These are phyloP conservation scores for Penicilliopsis zonata DNA, from an alignment of 495 filamentous ascomycete species.

Conservation along the genomic window DNA sequence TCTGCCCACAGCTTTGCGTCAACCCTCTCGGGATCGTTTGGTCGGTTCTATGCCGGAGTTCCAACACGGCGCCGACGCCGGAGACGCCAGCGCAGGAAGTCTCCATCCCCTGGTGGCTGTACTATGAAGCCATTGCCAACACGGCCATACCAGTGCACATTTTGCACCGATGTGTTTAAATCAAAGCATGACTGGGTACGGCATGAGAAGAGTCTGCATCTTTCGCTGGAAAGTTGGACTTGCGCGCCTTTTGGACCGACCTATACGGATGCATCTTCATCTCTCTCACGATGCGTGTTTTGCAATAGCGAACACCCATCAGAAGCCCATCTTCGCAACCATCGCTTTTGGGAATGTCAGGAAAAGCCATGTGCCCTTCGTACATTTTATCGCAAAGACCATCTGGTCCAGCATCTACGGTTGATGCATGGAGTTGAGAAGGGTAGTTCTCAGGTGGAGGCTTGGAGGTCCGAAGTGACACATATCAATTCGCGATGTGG, in stretches of 20 bases:
- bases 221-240: constrained; percentile 61
- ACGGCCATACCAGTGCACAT: constrained; percentile 56
- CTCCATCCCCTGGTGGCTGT: constrained; percentile 11
- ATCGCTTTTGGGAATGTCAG: constrained; percentile 51
- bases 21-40: constrained; percentile 41
- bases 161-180: constrained; percentile 67
- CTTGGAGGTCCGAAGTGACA: constrained; percentile 50
- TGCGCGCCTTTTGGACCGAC: constrained; percentile 47
- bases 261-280: constrained; percentile 1
- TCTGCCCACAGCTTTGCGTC: constrained; percentile 43
- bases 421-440: constrained; percentile 56
- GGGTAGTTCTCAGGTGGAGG: constrained; percentile 41
- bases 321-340: constrained; percentile 21
- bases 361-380: constrained; percentile 48
- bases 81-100: background rate
- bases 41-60: constrained; percentile 22
- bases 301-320: constrained; percentile 9
- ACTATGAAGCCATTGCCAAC: background rate
- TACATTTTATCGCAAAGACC: constrained; percentile 73
- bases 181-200: constrained; percentile 73
- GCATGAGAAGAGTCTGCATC: constrained; percentile 66
- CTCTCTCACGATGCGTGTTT: constrained; percentile 5
- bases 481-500: constrained; percentile 52
- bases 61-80: constrained; percentile 1
- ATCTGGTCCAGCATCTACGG: constrained; percentile 62